Percentiles rank a stretch among this genome's conserved stretches.
Conservation (phyloP, 768 basidiomycete genomes). For the Xerocomellus amylosporus region DNA sequence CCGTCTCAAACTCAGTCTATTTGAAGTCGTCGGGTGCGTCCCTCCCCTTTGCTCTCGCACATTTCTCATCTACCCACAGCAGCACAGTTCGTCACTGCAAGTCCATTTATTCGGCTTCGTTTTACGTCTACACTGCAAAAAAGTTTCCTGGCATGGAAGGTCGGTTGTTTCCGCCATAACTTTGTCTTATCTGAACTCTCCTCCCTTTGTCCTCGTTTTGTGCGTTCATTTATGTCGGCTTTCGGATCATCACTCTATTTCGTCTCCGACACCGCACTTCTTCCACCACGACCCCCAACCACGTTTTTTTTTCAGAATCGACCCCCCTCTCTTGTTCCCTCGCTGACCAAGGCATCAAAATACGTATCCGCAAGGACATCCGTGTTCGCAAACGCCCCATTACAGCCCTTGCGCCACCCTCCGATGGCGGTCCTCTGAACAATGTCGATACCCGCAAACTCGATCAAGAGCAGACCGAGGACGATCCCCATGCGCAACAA, state of each 20-base stretch:
- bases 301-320: conserved; percentile 53
- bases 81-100: conserved; percentile 89
- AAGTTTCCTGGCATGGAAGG: conserved; percentile 97
- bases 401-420: conserved; percentile 29
- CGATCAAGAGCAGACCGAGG: conserved; percentile 32
- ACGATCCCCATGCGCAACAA: conserved; percentile 16
- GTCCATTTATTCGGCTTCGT: conserved; percentile 81
- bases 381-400: conserved; percentile 73
- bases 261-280: conserved; percentile 6
- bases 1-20: conserved; percentile 65
- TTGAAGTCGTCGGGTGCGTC: conserved; percentile 88
- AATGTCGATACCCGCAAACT: conserved; percentile 15
- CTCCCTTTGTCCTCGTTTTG: conserved; percentile 12
- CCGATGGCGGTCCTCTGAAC: conserved; percentile 15
- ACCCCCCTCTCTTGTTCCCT: conserved; percentile 85
- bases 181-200: conserved; percentile 23
- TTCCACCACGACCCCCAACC: conserved; percentile 3
- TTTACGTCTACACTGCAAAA: conserved; percentile 95
- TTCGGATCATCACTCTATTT: conserved; percentile 21
- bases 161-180: conserved; percentile 33
- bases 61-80: conserved; percentile 36
- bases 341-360: conserved; percentile 96
- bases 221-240: conserved; percentile 12
- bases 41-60: not conserved
- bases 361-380: conserved; percentile 89